Base-by-base conservation (phyloP, 1,284 basidiomycete species). In the Amylostereum chailletii region DNA sequence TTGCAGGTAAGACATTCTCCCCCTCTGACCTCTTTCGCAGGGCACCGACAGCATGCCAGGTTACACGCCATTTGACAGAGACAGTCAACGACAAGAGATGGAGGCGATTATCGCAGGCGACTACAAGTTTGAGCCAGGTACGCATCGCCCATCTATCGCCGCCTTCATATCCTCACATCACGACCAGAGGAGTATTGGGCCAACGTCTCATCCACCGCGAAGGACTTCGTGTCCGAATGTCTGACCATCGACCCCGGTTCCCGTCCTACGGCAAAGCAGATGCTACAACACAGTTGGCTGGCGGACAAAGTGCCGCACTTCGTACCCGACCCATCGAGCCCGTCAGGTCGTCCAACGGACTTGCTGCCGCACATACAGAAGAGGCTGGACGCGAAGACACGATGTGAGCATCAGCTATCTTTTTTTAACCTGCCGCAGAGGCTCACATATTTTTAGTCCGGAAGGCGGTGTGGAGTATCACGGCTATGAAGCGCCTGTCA, bases 31-130 rank as follows among this genome's bases (percentile, higher is more conserved):
- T 43, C 26, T 2, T 30, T n/a, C 42, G 8, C 37, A 9, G 26
- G 26, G 19, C 42, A 2, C 36, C 47, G 51, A 42, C 43, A 46
- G 19, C 6, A 2, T 7, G 26, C 2, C 49, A 67, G 69, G 93
- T 5, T 95, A 95, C 71, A 96, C 93, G 2, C 92, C 92, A 1
- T 95, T 95, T 65, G 94, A 97, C 66, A 82, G 90, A 39, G 92
- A 96, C 53, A 83, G 76, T 4, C 91, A 91, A 61, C 84, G 85
- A 61, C 78, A 82, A 56, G 91, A 94, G 67, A 93, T 91, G 88
- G 84, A 94, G 62, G 94, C 94, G 11, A 96, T 96, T 71, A 83
- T 93, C 52, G 79, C 79, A 2, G 94, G 92, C 26, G 89, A 94
- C 68, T 96, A 91, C 71, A 85, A 83, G 62, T 96, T 95, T 61